A percentile compares a stretch with the other conserved stretches of the same genome.
Conservation (phyloP, 441 rosid genomes). For the Syzygium syzygioides region DNA sequence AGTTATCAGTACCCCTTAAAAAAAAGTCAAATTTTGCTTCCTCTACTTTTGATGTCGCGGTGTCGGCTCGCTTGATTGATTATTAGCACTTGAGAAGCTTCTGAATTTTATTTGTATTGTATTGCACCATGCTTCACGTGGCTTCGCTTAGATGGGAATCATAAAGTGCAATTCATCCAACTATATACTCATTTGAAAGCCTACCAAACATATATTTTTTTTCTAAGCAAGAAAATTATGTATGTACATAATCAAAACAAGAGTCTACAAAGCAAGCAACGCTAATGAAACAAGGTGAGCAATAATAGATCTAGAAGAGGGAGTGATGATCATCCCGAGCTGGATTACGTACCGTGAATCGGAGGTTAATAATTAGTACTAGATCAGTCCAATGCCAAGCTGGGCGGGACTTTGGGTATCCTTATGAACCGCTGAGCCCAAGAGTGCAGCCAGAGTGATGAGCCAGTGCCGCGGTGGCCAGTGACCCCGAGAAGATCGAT, state of each 20-base stretch:
- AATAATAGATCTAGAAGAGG: not conserved
- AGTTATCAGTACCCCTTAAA: not conserved
- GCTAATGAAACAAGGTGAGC: not conserved
- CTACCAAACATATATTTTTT: not conserved
- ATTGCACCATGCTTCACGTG: not conserved
- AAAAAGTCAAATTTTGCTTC: not conserved
- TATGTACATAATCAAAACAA: not conserved
- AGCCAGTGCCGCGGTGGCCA: not conserved
- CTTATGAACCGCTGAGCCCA: not conserved
- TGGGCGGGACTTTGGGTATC: not conserved
- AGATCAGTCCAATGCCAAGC: not conserved
- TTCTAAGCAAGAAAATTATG: not conserved
- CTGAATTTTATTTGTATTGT: not conserved
- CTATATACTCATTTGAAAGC: not conserved
- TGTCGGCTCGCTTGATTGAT: not conserved
- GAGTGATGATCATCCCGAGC: not conserved
- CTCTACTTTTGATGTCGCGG: not conserved
- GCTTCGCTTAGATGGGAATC: not conserved
- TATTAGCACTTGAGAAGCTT: not conserved
- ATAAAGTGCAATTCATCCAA: not conserved
- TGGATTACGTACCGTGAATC: not conserved
- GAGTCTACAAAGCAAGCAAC: not conserved
- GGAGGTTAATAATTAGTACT: not conserved
- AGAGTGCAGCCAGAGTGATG: not conserved
- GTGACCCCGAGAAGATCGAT: not conserved